Base-by-base conservation (phyloP, 345 rosid species). In the Cardiospermum halicacabum region DNA sequence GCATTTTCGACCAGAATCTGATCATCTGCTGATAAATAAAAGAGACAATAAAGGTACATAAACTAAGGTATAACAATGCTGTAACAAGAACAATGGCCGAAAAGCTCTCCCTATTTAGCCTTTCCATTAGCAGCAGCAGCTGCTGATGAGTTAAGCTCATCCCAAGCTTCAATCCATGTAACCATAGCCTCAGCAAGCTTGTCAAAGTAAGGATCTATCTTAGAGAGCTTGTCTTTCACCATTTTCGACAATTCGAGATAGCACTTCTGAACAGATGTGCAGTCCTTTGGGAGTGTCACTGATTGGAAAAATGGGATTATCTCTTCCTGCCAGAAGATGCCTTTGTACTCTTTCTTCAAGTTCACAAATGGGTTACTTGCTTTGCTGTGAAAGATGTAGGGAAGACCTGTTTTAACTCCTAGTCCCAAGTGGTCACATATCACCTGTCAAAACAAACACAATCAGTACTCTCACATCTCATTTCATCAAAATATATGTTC, bases 131-230 rank as follows among this genome's bases (percentile, higher is more conserved):
- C 37, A 10, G 51, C 28, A 58, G 72, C 28, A 16, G 62, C 68
- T 49, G 65, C 81, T 11, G 72, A 42, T 49, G 89, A 81, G 90
- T 91, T 91, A 50, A 91, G 92, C 80, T 91, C 96, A 32, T 91
- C 97, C 97, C 97, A 91, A 69, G 96, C 96, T 26, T 89, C 94
- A 59, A 91, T 89, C 97, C 97, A 91, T 27, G 92, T 85, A 36
- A 89, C 85, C 97, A 91, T 91, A 70, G 96, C 97, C 40, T 89
- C 94, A 1, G 92, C 83, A 24, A 91, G 87, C 77, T 85, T 91
- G 62, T 87, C 92, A 27, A 91, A 91, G 81, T 89, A 91, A 0
- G 97, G 94, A 64, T 91, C 96, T 1, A 91, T 72, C 66, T 85
- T 73, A 60, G 77, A 31, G 10, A 91, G 86, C 84, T 91, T 89